phyloP scores from a whole-genome alignment of 257 asterid genomes.

The Linderniella brevidens region DNA sequence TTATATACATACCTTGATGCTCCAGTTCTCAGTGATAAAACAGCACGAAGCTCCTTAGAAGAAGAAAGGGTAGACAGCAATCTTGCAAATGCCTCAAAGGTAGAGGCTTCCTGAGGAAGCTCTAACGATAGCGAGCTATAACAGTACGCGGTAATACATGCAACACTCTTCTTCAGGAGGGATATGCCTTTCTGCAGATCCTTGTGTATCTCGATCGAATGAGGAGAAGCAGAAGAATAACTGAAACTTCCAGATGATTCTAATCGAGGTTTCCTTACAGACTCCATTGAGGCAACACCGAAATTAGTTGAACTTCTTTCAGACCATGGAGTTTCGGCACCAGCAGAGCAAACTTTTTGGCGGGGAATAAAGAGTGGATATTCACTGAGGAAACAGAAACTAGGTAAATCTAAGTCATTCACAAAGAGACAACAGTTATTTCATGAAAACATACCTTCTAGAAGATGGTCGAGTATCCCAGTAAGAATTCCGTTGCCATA shows the following conservation, averaged over 20 bases:
- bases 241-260: conserved; percentile 70
- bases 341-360: conserved; percentile 61
- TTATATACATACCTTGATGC: conserved; percentile 62
- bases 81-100: conserved; percentile 85
- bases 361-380: conserved; percentile 93
- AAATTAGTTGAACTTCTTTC: conserved; percentile 88
- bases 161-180: conserved; percentile 95
- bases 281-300: conserved; percentile 87
- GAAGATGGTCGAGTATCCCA: conserved; percentile 98
- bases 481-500: conserved; percentile 94
- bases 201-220: conserved; percentile 72
- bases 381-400: conserved; percentile 42
- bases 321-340: conserved; percentile 90
- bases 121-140: conserved; percentile 55
- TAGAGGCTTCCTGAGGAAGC: conserved; percentile 73
- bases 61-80: conserved; percentile 78
- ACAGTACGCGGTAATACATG: conserved; percentile 82
- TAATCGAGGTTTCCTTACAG: conserved; percentile 63
- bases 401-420: conserved; percentile 5
- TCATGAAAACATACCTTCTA: conserved; percentile 42
- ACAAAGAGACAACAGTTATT: not conserved
- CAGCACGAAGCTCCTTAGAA: conserved; percentile 79
- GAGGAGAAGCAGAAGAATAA: conserved; percentile 69
- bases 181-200: conserved; percentile 99
- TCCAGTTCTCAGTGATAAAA: conserved; percentile 51